Evolutionary conservation across 2,329 filamentous ascomycete species (phyloP).

Genomic region (Penicillium glabrum): DNA sequence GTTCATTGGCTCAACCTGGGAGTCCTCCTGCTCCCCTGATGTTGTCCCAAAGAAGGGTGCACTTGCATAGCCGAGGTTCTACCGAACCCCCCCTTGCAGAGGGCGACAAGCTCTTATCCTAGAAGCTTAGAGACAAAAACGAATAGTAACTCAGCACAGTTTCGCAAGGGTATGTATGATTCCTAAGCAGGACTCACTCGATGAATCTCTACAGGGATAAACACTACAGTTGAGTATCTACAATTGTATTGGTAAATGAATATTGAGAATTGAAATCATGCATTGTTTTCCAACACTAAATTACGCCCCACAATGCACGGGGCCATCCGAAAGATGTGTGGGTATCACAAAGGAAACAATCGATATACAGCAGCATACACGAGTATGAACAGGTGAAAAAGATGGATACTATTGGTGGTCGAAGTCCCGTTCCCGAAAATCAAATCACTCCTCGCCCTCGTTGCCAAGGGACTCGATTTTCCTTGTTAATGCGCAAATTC

Average conservation of each 20-base stretch:
- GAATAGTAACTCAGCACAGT: too few species aligned
- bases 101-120: too few species aligned
- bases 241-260: not conserved
- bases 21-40: too few species aligned
- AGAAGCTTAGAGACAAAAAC: too few species aligned
- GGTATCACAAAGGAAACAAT: slow-evolving; percentile 18
- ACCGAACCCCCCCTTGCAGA: too few species aligned
- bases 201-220: too few species aligned
- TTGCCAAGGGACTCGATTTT: slow-evolving; percentile 34
- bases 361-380: slow-evolving; percentile 1
- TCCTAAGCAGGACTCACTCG: too few species aligned
- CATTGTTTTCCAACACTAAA: not conserved
- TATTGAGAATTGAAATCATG: not conserved
- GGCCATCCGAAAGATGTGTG: slow-evolving; percentile 4
- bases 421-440: not conserved
- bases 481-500: slow-evolving; percentile 38
- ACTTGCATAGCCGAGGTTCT: too few species aligned
- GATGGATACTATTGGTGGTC: not conserved
- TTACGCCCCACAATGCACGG: not conserved
- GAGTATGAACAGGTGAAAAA: not conserved
- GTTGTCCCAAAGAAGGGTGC: too few species aligned
- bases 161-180: too few species aligned
- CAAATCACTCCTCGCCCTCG: slow-evolving; percentile 16
- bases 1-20: too few species aligned
- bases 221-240: not conserved